phyloP scores from a whole-genome alignment of 108 stramenopile genomes.

The Nitzschia sp. region DNA sequence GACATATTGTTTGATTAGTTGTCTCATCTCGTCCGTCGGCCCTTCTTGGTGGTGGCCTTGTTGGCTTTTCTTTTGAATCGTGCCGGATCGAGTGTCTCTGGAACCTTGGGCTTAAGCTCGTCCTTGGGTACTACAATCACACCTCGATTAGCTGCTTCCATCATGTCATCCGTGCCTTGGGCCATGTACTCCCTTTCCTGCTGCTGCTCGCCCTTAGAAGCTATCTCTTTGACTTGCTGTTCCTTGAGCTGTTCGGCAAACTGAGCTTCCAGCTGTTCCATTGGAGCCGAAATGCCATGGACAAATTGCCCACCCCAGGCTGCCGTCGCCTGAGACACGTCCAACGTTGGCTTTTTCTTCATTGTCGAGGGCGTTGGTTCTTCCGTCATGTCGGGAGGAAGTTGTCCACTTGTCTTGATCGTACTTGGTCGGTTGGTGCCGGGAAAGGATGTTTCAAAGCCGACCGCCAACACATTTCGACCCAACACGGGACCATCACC shows the following conservation, averaged over 20 bases:
- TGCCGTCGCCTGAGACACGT: conserved; percentile 17
- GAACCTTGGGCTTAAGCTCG: neutral
- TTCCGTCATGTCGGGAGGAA: conserved; percentile 3
- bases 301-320: conserved; percentile 40
- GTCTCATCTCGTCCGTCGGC: neutral
- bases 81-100: neutral
- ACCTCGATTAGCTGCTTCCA: conserved; percentile 78
- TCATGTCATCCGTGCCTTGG: conserved; percentile 39
- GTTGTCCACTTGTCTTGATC: conserved; percentile 38
- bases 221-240: conserved; percentile 36
- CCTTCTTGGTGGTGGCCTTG: conserved; percentile 3
- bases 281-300: conserved; percentile 50
- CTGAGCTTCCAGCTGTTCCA: conserved; percentile 34
- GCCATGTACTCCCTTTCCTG: conserved; percentile 14
- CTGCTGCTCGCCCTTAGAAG: conserved; percentile 4
- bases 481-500: conserved; percentile 53
- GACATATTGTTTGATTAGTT: too few species aligned
- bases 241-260: conserved; percentile 20
- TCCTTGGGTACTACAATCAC: conserved; percentile 18
- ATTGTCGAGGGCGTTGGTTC: neutral
- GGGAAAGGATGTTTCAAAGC: conserved; percentile 51
- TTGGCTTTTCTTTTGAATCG: conserved; percentile 12
- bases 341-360: conserved; percentile 10
- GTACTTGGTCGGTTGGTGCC: conserved; percentile 53
- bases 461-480: conserved; percentile 46